Evolutionary conservation across 257 asterid species (phyloP).

Genomic region (Euphrasia confusa): DNA sequence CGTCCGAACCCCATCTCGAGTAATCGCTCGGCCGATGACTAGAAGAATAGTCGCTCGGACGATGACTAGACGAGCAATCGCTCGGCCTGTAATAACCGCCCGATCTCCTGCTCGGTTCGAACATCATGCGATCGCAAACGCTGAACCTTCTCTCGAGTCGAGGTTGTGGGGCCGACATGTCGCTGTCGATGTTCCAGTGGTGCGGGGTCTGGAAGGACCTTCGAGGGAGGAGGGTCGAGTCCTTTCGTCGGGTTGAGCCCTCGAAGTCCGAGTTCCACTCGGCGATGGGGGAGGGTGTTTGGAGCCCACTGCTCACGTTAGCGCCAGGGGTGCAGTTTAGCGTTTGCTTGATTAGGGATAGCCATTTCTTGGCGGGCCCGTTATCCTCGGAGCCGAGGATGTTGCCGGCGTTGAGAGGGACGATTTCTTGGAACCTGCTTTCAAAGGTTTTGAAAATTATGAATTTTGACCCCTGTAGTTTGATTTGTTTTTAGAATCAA

Average conservation of each 20-base stretch:
- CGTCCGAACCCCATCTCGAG: constrained; percentile 78
- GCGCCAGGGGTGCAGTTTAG: constrained; percentile 63
- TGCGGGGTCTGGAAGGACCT: constrained; percentile 88
- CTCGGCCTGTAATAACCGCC: constrained; percentile 41
- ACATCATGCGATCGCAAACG: constrained; percentile 71
- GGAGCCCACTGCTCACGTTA: constrained; percentile 48
- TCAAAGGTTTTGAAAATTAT: constrained; percentile 15
- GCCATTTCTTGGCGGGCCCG: constrained; percentile 92
- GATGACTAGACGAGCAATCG: constrained; percentile 41
- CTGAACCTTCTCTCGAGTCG: constrained; percentile 73
- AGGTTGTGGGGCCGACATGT: constrained; percentile 53
- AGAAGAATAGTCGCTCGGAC: constrained; percentile 57
- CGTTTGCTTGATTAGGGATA: constrained; percentile 60
- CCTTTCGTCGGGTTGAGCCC: constrained; percentile 60
- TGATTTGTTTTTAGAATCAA: not conserved
- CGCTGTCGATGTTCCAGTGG: constrained; percentile 52
- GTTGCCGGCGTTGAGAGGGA: constrained; percentile 86
- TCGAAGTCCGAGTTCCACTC: constrained; percentile 86
- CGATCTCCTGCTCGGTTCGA: constrained; percentile 42
- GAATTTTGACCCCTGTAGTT: not conserved
- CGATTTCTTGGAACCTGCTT: constrained; percentile 85
- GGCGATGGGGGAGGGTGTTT: constrained; percentile 87
- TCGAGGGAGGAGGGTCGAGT: constrained; percentile 57
- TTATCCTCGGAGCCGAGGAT: constrained; percentile 89
- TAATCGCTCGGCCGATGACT: constrained; percentile 86